A percentile compares a stretch with the other conserved stretches of the same genome.
phyloP scores from a whole-genome alignment of 441 rosid genomes.

The Populus trichocarpa region DNA sequence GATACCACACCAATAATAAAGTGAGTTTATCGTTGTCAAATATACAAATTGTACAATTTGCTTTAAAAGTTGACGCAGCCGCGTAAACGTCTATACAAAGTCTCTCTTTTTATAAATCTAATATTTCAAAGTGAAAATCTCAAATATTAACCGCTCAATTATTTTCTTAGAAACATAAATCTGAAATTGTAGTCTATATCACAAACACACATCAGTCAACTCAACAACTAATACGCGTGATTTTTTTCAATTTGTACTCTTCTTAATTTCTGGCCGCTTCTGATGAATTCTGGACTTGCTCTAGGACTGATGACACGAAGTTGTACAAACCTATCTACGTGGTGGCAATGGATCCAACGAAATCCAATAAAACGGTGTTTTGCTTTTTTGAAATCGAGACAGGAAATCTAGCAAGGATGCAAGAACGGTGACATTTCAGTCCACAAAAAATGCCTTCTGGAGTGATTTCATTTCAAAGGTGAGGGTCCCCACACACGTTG shows the following conservation, averaged over 20 bases:
- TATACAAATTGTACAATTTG: no score
- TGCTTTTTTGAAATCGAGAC: neutral
- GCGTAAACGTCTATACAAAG: no score
- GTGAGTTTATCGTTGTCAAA: no score
- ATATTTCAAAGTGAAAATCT: no score
- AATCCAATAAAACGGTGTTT: neutral
- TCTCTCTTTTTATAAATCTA: no score
- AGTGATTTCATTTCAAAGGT: neutral
- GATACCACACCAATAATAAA: no score
- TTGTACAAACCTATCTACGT: neutral
- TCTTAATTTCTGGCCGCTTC: neutral
- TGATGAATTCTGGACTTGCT: constrained; percentile 1
- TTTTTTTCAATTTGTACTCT: neutral
- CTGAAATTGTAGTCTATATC: neutral
- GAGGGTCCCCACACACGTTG: neutral
- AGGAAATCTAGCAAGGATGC: neutral
- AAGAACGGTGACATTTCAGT: neutral
- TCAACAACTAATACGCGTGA: neutral
- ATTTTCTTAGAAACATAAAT: no score
- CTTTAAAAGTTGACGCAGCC: no score
- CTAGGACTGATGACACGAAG: neutral
- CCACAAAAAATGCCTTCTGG: neutral
- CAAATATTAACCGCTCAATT: no score
- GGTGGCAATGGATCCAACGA: constrained; percentile 8
- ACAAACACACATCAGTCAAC: neutral